Evolutionary conservation across 345 rosid species (phyloP).

Genomic region (Clarkia xantiana): DNA sequence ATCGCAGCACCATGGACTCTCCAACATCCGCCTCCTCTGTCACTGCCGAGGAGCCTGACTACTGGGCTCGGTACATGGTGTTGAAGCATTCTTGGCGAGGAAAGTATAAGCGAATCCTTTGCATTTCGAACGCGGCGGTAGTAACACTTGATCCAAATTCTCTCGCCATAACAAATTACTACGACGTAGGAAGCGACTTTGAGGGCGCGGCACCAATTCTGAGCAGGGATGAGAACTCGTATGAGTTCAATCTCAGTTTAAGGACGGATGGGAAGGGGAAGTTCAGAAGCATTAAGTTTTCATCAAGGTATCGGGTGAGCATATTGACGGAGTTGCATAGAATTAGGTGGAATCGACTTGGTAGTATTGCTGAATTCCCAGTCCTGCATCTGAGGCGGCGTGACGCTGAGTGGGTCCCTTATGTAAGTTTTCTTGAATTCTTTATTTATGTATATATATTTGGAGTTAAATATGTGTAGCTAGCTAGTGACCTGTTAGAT

Average conservation of each 20-base stretch:
- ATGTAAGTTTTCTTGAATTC: constrained; percentile 34
- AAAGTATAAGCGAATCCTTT: constrained; percentile 81
- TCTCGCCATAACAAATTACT: constrained; percentile 62
- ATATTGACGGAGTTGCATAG: constrained; percentile 76
- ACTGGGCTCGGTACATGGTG: constrained; percentile 69
- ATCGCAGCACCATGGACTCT: constrained; percentile 8
- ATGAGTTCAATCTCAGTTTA: constrained; percentile 63
- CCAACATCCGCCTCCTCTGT: constrained; percentile 35
- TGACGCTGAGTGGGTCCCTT: constrained; percentile 63
- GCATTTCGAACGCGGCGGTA: constrained; percentile 50
- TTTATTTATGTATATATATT: not conserved
- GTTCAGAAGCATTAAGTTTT: constrained; percentile 67
- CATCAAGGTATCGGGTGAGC: constrained; percentile 60
- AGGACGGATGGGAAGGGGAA: constrained; percentile 90
- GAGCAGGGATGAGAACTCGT: constrained; percentile 56
- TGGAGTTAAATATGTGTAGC: no score
- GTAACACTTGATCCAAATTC: constrained; percentile 82
- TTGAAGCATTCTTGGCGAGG: constrained; percentile 98
- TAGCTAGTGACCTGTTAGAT: no score
- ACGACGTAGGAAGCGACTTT: constrained; percentile 50
- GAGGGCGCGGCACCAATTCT: constrained; percentile 61
- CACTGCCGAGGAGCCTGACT: constrained; percentile 75
- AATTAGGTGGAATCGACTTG: constrained; percentile 51
- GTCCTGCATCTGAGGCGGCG: constrained; percentile 68
- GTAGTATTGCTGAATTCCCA: constrained; percentile 61